phyloP scores from a whole-genome alignment of 2,329 filamentous ascomycete species.

The Arthrobotrys musiformis region DNA sequence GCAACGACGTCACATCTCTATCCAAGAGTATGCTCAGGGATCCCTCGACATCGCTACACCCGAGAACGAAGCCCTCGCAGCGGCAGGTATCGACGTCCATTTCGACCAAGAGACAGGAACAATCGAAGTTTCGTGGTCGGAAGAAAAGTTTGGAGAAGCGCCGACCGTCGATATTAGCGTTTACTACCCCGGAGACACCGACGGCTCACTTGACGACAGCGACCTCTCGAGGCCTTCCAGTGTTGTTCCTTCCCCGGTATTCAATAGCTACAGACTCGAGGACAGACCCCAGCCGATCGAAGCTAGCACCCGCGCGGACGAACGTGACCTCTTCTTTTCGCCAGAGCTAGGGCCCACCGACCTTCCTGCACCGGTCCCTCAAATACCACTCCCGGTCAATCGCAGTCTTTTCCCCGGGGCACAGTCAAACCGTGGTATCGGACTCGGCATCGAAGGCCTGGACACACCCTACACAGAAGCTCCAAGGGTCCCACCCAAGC shows the following conservation, averaged over 20 bases:
- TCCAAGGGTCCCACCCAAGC: not conserved
- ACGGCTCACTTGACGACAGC: constrained; percentile 32
- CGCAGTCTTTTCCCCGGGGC: constrained; percentile 43
- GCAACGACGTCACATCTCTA: constrained; percentile 20
- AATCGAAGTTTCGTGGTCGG: constrained; percentile 54
- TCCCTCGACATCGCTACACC: constrained; percentile 4
- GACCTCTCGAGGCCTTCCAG: constrained; percentile 33
- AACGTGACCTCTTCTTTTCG: constrained; percentile 51
- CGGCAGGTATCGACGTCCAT: constrained; percentile 51
- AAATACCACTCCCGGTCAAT: constrained; percentile 19
- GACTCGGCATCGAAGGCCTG: constrained; percentile 46
- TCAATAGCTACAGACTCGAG: constrained; percentile 33
- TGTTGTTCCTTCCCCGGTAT: constrained; percentile 20
- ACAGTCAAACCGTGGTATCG: constrained; percentile 14
- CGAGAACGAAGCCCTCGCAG: constrained; percentile 23
- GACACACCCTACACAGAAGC: not conserved
- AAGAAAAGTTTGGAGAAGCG: constrained; percentile 49
- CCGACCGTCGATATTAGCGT: constrained; percentile 54
- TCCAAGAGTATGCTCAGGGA: constrained; percentile 41
- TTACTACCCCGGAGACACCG: constrained; percentile 49
- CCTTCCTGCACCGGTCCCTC: not conserved
- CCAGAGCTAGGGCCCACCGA: constrained; percentile 45
- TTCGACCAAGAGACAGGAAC: constrained; percentile 55
- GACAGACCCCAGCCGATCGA: constrained; percentile 37
- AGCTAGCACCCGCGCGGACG: constrained; percentile 45